These are phyloP conservation scores for Alternaria solani DNA, from an alignment of 2,329 filamentous ascomycete species.

Conservation along the genomic window DNA sequence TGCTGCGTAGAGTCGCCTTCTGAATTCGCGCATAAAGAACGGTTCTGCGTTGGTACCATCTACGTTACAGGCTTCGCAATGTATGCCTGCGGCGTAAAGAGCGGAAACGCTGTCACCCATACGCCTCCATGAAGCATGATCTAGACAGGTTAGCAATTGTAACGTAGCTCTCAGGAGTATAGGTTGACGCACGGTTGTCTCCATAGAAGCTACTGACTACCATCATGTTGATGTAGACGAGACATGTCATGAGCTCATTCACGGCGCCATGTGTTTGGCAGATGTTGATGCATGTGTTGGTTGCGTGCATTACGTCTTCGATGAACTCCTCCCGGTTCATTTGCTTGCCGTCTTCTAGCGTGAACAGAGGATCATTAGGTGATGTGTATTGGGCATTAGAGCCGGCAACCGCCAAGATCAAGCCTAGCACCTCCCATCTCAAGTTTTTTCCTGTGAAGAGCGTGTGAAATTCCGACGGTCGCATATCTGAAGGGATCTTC, in stretches of 20 bases:
- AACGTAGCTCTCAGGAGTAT: background rate
- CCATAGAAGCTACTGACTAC: constrained; percentile 46
- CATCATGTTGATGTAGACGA: constrained; percentile 42
- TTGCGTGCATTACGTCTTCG: constrained; percentile 47
- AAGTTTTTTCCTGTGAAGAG: constrained; percentile 46
- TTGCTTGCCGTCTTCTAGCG: constrained; percentile 39
- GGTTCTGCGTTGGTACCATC: constrained; percentile 32
- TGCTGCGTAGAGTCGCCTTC: constrained; percentile 40
- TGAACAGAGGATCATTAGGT: constrained; percentile 43
- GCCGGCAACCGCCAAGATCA: constrained; percentile 39
- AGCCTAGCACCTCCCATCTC: constrained; percentile 46
- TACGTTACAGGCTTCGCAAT: constrained; percentile 42
- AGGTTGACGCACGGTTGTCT: constrained; percentile 41
- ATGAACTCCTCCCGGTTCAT: constrained; percentile 43
- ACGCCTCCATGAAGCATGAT: constrained; percentile 48
- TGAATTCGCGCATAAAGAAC: constrained; percentile 43
- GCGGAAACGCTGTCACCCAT: constrained; percentile 41
- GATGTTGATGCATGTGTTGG: constrained; percentile 47
- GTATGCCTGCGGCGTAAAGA: constrained; percentile 45
- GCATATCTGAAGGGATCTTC: constrained; percentile 43
- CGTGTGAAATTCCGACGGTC: constrained; percentile 44
- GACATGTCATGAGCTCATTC: constrained; percentile 49
- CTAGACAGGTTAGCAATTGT: constrained; percentile 26
- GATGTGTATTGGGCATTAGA: constrained; percentile 43
- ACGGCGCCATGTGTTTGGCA: constrained; percentile 48